phyloP scores from a whole-genome alignment of 768 basidiomycete genomes.

The Podaxis pistillaris region DNA sequence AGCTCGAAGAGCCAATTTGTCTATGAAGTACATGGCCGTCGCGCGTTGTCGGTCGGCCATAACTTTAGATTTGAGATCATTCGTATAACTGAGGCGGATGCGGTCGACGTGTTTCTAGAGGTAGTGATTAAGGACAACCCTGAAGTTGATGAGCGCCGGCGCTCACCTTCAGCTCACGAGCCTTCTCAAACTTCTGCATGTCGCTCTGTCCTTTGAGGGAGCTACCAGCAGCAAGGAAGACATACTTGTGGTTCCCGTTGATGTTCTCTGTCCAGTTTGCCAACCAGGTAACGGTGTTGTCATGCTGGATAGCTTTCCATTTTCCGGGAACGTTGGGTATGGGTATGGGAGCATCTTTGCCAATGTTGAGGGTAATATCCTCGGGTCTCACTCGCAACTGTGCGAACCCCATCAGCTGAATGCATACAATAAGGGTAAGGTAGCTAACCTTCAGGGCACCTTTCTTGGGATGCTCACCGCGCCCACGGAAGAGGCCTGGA shows the following conservation, averaged over 20 bases:
- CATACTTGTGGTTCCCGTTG: slow-evolving; percentile 94
- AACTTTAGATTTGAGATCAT: slow-evolving; percentile 83
- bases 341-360: slow-evolving; percentile 68
- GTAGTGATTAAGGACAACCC: neutral
- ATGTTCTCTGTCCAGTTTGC: slow-evolving; percentile 99
- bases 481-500: slow-evolving; percentile 96
- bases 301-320: slow-evolving; percentile 88
- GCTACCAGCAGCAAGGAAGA: slow-evolving; percentile 96
- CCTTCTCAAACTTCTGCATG: slow-evolving; percentile 97
- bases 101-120: slow-evolving; percentile 82
- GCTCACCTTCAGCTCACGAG: slow-evolving; percentile 87
- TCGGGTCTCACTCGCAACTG: slow-evolving; percentile 89
- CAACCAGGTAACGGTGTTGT: slow-evolving; percentile 97
- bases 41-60: slow-evolving; percentile 96
- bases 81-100: slow-evolving; percentile 86
- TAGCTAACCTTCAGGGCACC: slow-evolving; percentile 82
- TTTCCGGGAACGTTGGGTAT: slow-evolving; percentile 88
- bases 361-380: slow-evolving; percentile 96
- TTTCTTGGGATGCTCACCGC: slow-evolving; percentile 98
- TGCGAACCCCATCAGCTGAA: slow-evolving; percentile 7
- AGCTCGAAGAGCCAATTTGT: slow-evolving; percentile 93
- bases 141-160: neutral
- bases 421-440: neutral
- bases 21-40: slow-evolving; percentile 99
- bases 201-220: slow-evolving; percentile 98